Percentiles rank a stretch among this genome's conserved stretches.
These are phyloP conservation scores for Backusella tuberculispora DNA, from an alignment of 192 early-diverging fungal genomes.

Conservation along the genomic window DNA sequence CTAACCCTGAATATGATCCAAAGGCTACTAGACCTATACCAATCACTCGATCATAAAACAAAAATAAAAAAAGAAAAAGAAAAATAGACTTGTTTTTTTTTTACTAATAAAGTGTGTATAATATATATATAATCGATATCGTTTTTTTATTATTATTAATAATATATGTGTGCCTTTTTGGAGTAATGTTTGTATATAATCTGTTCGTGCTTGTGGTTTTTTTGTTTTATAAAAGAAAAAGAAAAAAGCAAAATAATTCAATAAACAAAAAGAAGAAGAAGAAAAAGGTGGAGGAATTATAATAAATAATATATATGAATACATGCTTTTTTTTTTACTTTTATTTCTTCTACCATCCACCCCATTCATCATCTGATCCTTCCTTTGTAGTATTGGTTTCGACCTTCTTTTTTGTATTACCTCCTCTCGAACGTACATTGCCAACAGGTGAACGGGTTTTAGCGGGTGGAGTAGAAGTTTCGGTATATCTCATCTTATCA, in stretches of 20 bases:
- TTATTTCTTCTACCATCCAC: constrained; percentile 13
- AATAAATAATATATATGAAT: not conserved
- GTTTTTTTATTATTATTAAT: not conserved
- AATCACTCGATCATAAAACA: not conserved
- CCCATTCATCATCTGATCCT: constrained; percentile 16
- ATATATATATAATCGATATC: constrained; percentile 16
- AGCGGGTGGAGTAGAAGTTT: not conserved
- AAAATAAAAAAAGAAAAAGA: not conserved
- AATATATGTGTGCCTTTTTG: not conserved
- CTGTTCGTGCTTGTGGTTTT: constrained; percentile 7
- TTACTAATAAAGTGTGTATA: constrained; percentile 1
- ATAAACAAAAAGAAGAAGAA: not conserved
- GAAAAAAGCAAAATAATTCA: too few species aligned
- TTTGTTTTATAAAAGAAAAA: not conserved
- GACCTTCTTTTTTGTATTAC: constrained; percentile 13
- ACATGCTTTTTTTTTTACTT: not conserved
- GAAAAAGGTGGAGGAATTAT: not conserved
- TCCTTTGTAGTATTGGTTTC: not conserved
- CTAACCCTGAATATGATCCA: not conserved
- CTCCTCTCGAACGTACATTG: constrained; percentile 11
- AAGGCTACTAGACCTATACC: constrained; percentile 7
- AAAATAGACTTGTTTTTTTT: constrained; percentile 5
- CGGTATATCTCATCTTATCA: not conserved
- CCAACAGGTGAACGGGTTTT: not conserved
- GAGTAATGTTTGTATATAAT: not conserved